Evolutionary conservation across 2,329 filamentous ascomycete genomes (phyloP).

Genomic region (Metarhizium robertsii): DNA sequence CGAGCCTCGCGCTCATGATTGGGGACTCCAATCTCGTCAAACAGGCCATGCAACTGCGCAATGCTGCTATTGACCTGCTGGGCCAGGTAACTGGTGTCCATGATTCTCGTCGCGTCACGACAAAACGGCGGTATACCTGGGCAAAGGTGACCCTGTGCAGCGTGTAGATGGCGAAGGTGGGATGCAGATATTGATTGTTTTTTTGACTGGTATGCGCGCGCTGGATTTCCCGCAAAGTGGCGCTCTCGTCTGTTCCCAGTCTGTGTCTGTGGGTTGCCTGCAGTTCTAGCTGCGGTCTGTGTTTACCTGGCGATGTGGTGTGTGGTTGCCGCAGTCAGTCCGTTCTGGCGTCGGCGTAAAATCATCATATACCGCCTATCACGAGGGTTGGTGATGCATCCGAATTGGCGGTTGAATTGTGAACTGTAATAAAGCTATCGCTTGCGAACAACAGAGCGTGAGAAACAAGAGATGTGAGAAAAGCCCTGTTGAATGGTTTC

Average conservation of each 20-base stretch:
- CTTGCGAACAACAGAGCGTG: background rate
- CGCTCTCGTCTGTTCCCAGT: background rate
- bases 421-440: background rate
- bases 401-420: background rate
- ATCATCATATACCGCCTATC: conserved; percentile 4
- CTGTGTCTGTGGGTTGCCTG: background rate
- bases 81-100: conserved; percentile 88
- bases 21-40: conserved; percentile 96
- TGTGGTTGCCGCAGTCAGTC: background rate
- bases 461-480: background rate
- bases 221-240: background rate
- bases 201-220: background rate
- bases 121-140: background rate
- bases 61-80: conserved; percentile 95
- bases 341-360: background rate
- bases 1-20: conserved; percentile 83
- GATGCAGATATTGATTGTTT: background rate
- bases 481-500: background rate
- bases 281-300: background rate
- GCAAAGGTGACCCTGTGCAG: background rate
- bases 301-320: background rate
- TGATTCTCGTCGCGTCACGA: conserved; percentile 24
- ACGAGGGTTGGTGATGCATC: background rate
- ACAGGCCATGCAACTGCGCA: conserved; percentile 83
- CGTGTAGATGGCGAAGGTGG: background rate